Percentiles rank a stretch among this genome's conserved stretches.
These are phyloP conservation scores for Clitocybe nebularis DNA, from an alignment of 1,284 basidiomycete genomes.

Conservation along the genomic window DNA sequence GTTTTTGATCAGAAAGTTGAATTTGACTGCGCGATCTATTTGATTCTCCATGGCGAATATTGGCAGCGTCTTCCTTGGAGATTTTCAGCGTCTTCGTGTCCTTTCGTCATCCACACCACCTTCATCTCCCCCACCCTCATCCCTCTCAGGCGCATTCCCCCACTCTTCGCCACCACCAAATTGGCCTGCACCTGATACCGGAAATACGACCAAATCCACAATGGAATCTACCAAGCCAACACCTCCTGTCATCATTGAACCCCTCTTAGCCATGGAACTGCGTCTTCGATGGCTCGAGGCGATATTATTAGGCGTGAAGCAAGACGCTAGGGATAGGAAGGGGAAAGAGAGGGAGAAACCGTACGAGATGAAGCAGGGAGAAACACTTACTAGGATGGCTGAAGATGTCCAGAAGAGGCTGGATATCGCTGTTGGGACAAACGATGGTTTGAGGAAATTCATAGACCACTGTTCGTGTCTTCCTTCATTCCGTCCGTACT, in stretches of 20 bases:
- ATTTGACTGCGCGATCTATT: neutral
- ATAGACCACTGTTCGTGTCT: constrained; percentile 54
- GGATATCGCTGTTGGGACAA: constrained; percentile 52
- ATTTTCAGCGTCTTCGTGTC: constrained; percentile 58
- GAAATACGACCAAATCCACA: constrained; percentile 11
- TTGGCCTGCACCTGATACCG: constrained; percentile 13
- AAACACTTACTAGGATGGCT: constrained; percentile 53
- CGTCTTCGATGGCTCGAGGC: constrained; percentile 75
- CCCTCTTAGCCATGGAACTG: constrained; percentile 64
- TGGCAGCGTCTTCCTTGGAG: constrained; percentile 74
- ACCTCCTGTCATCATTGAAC: constrained; percentile 46
- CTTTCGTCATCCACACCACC: constrained; percentile 60
- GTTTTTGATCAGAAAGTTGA: no score
- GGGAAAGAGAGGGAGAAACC: constrained; percentile 31
- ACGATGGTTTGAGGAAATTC: constrained; percentile 69
- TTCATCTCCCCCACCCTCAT: constrained; percentile 21
- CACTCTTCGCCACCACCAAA: constrained; percentile 12
- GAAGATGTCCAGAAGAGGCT: constrained; percentile 58
- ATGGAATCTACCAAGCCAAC: constrained; percentile 11
- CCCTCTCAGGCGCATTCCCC: constrained; percentile 20
- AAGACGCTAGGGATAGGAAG: constrained; percentile 33
- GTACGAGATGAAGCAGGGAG: constrained; percentile 37
- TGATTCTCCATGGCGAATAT: constrained; percentile 45
- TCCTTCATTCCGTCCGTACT: constrained; percentile 1
- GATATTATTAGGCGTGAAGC: constrained; percentile 61